Base-by-base conservation (phyloP, 441 rosid species). In the Geranium incanum region DNA sequence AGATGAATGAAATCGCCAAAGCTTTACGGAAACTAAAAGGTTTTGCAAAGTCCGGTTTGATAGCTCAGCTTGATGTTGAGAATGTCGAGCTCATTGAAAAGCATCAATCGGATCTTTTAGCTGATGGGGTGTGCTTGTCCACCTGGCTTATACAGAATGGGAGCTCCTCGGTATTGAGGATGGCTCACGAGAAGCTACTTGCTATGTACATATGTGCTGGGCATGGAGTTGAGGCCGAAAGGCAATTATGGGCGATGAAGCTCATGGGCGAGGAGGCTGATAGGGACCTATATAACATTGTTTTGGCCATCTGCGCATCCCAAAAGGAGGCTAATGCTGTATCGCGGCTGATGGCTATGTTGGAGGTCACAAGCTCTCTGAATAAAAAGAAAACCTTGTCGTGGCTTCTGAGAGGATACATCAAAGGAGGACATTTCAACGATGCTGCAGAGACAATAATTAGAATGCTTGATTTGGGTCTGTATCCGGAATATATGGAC, bases 181-280 rank as follows among this genome's bases (percentile, higher is more conserved):
- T 85, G 38, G 85, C 91, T 48, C 94, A 89, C 13, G 93, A 93
- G 82, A 86, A 89, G 73, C 98, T 91, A 67, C 89, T 93, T 0
- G 93, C 91, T 21, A 88, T 91, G 97, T 85, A 93, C 75, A 81
- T 93, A 37, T 93, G 94, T 28, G 88, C 91, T 1, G 95, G 97
- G 59, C 85, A 78, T 63, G 98, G 97, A 72, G 82, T 80, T 15
- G 95, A 89, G 52, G 97, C 94, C 16, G 96, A 93, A 81, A 86
- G 82, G 70, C 95, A 93, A 77, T 78, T 93, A 43, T 91, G 98
- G 98, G 82, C 91, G 78, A 91, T 89, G 96, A 91, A 89, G 74
- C 84, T 93, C 63, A 84, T 75, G 8, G 98, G 98, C 66, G 88
- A 78, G 77, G 91, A 93, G 74, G 91, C 97, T 5, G 98, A 91